Base-by-base conservation (phyloP, 176 grass and related monocot species). In the Thalia dealbata region DNA sequence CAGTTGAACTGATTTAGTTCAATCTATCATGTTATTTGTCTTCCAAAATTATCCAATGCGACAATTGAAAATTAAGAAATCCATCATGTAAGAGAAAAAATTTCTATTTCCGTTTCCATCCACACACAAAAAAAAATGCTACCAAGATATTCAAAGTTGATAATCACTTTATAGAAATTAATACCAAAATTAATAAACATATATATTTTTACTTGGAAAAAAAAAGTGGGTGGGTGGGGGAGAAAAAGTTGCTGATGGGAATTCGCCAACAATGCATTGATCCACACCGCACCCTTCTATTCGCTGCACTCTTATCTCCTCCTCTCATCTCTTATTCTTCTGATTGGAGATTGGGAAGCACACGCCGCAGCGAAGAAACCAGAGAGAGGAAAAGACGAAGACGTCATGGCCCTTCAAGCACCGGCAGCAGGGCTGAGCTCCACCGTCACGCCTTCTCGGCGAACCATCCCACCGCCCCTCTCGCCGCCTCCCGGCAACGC, bases 391-490 rank as follows among this genome's bases (percentile, higher is more conserved):
- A 6, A 18, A 38, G 32, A 38, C 32, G 32, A 38, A 38, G 32
- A 38, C 32, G 32, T 2, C 67, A 92, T 97, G 93, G 81, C 87
- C 21, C 71, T 97, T 59, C 75, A 79, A 62, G 75, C 79, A 38
- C 32, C 32, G 48, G 51, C 52, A 48, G 65, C 76, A 60, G 76
- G 65, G 72, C 78, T 82, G 11, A n/a, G 29, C 32, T 38, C 32
- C 32, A 38, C 32, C 32, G 32, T 38, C 32, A 38, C 32, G 32
- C 32, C 32, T 7, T 60, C 64, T 18, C 62, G 68, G 35, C 73
- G 67, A 43, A 78, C 50, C 73, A 43, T 81, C 70, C 78, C 32
- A 4, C 1, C 32, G 32, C 32, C 32, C 1, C 4, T 78, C 38
- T 30, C 72, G n/a, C 65, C 79, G 4, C 46, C 55, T 48, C 13